Percentiles rank a stretch among this genome's conserved stretches.
phyloP scores from a whole-genome alignment of 768 basidiomycete species.

The Mycena metata region DNA sequence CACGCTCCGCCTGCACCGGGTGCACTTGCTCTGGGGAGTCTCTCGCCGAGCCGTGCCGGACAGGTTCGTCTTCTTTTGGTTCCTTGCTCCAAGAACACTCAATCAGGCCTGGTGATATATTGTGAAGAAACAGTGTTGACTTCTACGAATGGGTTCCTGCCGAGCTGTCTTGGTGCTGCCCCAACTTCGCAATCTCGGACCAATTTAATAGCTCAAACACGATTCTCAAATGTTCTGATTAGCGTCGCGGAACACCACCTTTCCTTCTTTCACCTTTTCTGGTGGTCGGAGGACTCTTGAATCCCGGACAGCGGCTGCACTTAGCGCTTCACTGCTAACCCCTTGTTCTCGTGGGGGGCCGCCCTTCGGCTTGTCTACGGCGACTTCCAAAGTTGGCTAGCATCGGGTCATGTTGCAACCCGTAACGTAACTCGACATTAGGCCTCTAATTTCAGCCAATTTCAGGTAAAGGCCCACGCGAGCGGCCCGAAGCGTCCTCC shows the following conservation, averaged over 20 bases:
- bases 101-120: not conserved
- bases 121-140: not conserved
- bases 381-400: not conserved
- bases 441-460: no score
- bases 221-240: no score
- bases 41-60: not conserved
- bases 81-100: not conserved
- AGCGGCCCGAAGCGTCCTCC: no score
- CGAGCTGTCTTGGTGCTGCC: not conserved
- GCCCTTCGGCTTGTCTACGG: not conserved
- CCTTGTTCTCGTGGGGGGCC: not conserved
- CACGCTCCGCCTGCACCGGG: not conserved
- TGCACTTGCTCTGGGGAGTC: not conserved
- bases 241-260: no score
- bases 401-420: not conserved
- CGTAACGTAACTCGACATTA: not conserved
- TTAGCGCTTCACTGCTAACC: not conserved
- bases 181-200: no score
- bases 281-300: not conserved
- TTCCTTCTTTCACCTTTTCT: not conserved
- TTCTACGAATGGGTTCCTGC: not conserved
- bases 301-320: not conserved
- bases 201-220: no score
- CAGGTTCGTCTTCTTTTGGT: not conserved
- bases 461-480: no score